Evolutionary conservation across 371 early-diverging fungal genomes (phyloP).

Genomic region (Mucor saturninus): DNA sequence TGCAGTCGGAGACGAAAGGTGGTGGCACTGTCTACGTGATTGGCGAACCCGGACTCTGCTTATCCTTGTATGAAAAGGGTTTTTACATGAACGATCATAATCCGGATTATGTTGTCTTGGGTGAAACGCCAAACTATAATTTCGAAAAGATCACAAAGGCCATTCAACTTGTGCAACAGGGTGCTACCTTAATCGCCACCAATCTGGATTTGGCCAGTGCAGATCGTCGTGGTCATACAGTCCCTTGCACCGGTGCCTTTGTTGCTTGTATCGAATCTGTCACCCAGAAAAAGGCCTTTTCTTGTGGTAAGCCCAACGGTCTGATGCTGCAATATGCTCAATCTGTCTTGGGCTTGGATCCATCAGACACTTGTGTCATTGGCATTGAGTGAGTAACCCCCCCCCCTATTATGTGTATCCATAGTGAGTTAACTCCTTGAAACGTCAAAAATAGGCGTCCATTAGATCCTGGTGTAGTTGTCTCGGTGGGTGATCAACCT

Average conservation of each 20-base stretch:
- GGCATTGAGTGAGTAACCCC: slow-evolving; percentile 25
- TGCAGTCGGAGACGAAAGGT: slow-evolving; percentile 58
- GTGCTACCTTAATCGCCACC: slow-evolving; percentile 68
- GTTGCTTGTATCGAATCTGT: slow-evolving; percentile 63
- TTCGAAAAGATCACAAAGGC: slow-evolving; percentile 69
- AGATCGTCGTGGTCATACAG: slow-evolving; percentile 55
- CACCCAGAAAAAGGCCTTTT: slow-evolving; percentile 68
- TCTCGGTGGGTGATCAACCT: too few species aligned
- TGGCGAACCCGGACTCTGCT: slow-evolving; percentile 70
- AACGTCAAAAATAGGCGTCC: too few species aligned
- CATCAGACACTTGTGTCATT: slow-evolving; percentile 68
- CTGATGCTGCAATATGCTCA: slow-evolving; percentile 72
- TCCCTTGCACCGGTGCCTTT: slow-evolving; percentile 68
- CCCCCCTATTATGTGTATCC: background rate
- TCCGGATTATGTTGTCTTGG: slow-evolving; percentile 70
- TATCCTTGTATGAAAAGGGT: slow-evolving; percentile 67
- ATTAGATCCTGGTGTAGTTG: too few species aligned
- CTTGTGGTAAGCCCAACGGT: slow-evolving; percentile 68
- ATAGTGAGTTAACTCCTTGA: too few species aligned
- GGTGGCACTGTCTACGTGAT: slow-evolving; percentile 63
- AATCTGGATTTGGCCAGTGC: slow-evolving; percentile 68
- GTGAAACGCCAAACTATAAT: slow-evolving; percentile 64
- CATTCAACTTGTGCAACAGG: slow-evolving; percentile 57
- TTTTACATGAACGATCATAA: slow-evolving; percentile 69
- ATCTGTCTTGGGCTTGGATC: slow-evolving; percentile 55